Percentiles rank a stretch among this genome's conserved stretches.
These are phyloP conservation scores for Dothiorella sarmentorum DNA, from an alignment of 2,329 filamentous ascomycete genomes.

Conservation along the genomic window DNA sequence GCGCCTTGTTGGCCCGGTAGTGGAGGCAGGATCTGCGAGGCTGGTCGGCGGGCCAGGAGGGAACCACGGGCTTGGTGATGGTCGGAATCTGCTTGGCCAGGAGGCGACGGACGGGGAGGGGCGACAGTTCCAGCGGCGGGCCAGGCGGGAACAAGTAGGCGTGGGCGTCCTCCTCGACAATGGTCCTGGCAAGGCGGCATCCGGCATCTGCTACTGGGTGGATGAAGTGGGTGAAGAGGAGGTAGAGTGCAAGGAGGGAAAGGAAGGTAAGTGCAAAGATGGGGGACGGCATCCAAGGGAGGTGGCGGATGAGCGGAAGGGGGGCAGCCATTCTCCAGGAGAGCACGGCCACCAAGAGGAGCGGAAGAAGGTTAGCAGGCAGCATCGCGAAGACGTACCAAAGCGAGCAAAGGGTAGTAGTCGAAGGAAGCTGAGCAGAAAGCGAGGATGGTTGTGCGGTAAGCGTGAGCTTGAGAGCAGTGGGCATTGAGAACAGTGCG, in stretches of 20 bases:
- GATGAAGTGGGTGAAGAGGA: neutral
- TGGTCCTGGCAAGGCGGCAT: neutral
- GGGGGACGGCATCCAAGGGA: neutral
- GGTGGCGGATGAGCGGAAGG: neutral
- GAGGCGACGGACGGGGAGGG: neutral
- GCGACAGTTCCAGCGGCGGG: neutral
- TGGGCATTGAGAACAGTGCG: neutral
- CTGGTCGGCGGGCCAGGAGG: too few species aligned
- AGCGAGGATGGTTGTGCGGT: neutral
- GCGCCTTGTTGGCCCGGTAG: neutral
- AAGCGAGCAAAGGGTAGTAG: too few species aligned
- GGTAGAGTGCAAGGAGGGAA: neutral
- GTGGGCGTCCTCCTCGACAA: neutral
- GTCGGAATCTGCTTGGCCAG: too few species aligned
- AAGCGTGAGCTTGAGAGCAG: neutral
- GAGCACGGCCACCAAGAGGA: neutral
- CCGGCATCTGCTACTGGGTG: neutral
- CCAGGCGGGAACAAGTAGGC: neutral
- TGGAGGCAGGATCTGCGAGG: too few species aligned
- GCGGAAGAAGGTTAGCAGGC: neutral
- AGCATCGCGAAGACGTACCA: neutral
- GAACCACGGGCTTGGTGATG: too few species aligned
- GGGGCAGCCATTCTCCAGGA: neutral
- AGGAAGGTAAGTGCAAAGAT: neutral
- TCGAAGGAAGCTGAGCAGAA: neutral